A percentile compares a stretch with the other conserved stretches of the same genome.
Evolutionary conservation across 768 basidiomycete species (phyloP).

Genomic region (Suillus bovinus): DNA sequence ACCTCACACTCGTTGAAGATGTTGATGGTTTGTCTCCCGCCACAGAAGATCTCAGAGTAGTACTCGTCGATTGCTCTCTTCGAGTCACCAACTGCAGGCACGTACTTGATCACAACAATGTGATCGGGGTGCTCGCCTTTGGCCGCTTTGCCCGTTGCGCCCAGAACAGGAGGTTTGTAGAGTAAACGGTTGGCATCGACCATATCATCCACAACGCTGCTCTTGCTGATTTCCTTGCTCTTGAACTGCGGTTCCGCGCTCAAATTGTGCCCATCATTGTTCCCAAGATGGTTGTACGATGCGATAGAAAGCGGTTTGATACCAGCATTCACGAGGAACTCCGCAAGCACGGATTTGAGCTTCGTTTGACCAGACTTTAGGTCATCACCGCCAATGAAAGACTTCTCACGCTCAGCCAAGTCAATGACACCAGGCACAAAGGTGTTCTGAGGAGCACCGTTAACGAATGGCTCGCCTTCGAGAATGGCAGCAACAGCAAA

Average conservation of each 20-base stretch:
- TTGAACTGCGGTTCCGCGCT: conserved; percentile 91
- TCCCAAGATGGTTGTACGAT: conserved; percentile 98
- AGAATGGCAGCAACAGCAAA: conserved; percentile 96
- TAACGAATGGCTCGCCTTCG: conserved; percentile 93
- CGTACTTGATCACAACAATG: conserved; percentile 95
- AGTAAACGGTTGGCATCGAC: conserved; percentile 87
- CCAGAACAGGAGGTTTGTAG: conserved; percentile 76
- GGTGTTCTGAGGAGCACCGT: conserved; percentile 98
- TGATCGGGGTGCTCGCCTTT: conserved; percentile 99
- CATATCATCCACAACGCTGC: conserved; percentile 98
- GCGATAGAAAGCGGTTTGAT: conserved; percentile 98
- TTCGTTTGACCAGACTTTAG: conserved; percentile 98
- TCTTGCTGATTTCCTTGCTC: conserved; percentile 98
- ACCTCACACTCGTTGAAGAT: conserved; percentile 99
- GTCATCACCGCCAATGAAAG: conserved; percentile 97
- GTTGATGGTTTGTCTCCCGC: conserved; percentile 90
- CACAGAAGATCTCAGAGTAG: conserved; percentile 97
- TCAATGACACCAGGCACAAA: conserved; percentile 95
- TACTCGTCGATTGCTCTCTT: conserved; percentile 99
- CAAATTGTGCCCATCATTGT: conserved; percentile 95
- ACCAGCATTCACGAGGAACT: conserved; percentile 98
- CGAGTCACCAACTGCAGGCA: conserved; percentile 94
- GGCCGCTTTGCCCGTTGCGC: conserved; percentile 51
- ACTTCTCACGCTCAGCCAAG: conserved; percentile 84
- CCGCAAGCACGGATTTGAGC: conserved; percentile 94